Percentiles rank a stretch among this genome's conserved stretches.
Evolutionary conservation across 2,329 filamentous ascomycete species (phyloP).

Genomic region (Xylaria sp.): DNA sequence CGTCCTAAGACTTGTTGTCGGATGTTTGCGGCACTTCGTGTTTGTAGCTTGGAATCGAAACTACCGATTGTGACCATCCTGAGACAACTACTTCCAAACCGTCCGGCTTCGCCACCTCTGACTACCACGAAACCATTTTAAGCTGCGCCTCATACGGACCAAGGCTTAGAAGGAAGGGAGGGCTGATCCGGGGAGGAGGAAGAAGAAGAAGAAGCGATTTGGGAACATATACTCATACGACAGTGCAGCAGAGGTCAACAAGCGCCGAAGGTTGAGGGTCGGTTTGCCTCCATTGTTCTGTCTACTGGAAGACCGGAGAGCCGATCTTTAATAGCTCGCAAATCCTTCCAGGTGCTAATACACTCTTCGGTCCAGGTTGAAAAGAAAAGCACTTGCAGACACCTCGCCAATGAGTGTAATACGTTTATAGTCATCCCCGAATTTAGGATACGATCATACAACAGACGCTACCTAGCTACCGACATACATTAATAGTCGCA

Average conservation of each 20-base stretch:
- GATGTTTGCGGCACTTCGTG: conserved; percentile 12
- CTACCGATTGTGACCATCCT: conserved; percentile 9
- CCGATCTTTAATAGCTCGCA: neutral
- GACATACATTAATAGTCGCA: conserved; percentile 7
- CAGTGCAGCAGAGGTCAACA: neutral
- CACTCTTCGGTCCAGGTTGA: conserved; percentile 11
- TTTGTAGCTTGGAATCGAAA: conserved; percentile 19
- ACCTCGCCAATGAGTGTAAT: conserved; percentile 11
- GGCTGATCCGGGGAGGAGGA: neutral
- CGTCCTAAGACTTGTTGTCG: conserved; percentile 9
- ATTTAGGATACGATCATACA: conserved; percentile 15
- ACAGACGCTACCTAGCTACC: conserved; percentile 9
- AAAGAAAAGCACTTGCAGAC: neutral
- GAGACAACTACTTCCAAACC: conserved; percentile 6
- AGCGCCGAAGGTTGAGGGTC: conserved; percentile 2
- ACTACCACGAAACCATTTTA: neutral
- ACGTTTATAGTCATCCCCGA: conserved; percentile 19
- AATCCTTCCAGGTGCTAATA: conserved; percentile 21
- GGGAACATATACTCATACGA: neutral
- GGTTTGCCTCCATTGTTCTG: conserved; percentile 8
- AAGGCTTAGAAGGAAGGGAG: conserved; percentile 13
- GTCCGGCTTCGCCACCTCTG: neutral
- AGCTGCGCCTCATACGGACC: conserved; percentile 7
- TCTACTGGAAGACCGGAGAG: neutral
- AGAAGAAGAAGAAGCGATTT: neutral